These are phyloP conservation scores for Parmales sp. DNA, from an alignment of 108 stramenopile species.

Conservation along the genomic window DNA sequence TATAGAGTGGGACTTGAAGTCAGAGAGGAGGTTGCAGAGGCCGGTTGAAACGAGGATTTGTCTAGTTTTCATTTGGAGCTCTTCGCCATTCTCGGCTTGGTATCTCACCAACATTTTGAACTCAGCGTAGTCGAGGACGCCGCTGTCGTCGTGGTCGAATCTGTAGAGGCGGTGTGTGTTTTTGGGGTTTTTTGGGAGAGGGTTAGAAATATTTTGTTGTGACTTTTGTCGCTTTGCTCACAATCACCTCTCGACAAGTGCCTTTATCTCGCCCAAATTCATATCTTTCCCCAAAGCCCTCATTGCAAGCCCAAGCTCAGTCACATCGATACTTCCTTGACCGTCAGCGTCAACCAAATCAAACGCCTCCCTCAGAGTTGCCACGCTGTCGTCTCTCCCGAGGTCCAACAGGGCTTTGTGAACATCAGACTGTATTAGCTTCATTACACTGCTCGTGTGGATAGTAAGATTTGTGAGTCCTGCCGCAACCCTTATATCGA, in stretches of 20 bases:
- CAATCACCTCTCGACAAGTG: not conserved
- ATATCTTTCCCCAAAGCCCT: not conserved
- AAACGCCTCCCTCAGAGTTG: not conserved
- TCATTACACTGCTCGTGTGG: not conserved
- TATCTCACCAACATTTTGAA: not conserved
- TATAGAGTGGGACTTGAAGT: not conserved
- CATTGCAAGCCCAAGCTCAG: not conserved
- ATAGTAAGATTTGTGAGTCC: not conserved
- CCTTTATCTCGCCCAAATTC: not conserved
- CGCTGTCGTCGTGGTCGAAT: conserved; percentile 1
- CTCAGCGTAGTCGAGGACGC: not conserved
- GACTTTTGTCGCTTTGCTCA: too few relatives aligned
- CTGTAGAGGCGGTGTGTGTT: too few relatives aligned
- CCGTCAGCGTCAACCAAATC: conserved; percentile 7
- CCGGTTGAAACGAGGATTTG: not conserved
- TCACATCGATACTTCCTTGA: not conserved
- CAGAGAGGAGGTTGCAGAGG: conserved; percentile 3
- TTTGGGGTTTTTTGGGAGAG: too few relatives aligned
- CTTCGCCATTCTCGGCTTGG: not conserved
- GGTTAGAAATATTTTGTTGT: too few relatives aligned
- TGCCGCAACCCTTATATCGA: not conserved
- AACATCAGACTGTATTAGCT: not conserved
- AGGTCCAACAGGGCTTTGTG: not conserved
- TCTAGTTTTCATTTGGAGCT: not conserved
- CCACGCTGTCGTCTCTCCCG: not conserved